Conservation (phyloP, 495 filamentous ascomycete genomes). For the Penicillium manginii region DNA sequence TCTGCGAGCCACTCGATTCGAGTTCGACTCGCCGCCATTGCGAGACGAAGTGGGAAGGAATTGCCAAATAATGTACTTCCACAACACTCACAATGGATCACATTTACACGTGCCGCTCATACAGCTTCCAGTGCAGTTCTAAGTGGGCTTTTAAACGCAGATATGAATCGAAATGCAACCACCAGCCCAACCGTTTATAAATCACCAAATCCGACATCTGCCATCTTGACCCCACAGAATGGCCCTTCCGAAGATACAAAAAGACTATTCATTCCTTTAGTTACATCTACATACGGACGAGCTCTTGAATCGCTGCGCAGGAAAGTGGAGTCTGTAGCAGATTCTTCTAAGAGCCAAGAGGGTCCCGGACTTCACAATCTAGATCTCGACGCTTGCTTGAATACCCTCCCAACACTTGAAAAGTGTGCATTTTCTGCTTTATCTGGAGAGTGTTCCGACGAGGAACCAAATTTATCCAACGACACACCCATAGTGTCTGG, state of each 20-base stretch:
- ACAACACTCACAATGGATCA: constrained; percentile 45
- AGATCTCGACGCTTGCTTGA: constrained; percentile 16
- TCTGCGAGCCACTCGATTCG: constrained; percentile 42
- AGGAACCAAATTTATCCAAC: neutral
- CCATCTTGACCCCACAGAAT: constrained; percentile 18
- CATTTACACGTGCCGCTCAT: constrained; percentile 41
- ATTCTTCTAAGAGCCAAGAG: constrained; percentile 5
- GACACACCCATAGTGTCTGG: neutral
- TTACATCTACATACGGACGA: constrained; percentile 21
- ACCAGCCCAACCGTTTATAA: neutral
- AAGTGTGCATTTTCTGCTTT: constrained; percentile 17
- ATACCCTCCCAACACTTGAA: constrained; percentile 23
- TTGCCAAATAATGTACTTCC: constrained; percentile 31
- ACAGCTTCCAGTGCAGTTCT: constrained; percentile 42
- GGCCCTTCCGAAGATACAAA: constrained; percentile 28
- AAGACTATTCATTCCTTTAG: constrained; percentile 25
- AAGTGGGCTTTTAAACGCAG: constrained; percentile 19
- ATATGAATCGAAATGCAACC: neutral
- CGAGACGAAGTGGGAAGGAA: constrained; percentile 17
- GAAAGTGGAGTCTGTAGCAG: constrained; percentile 14
- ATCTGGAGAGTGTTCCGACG: neutral
- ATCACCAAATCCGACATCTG: neutral
- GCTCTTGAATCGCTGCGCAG: constrained; percentile 21
- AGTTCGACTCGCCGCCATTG: constrained; percentile 38
- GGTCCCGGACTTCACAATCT: neutral